These are phyloP conservation scores for Suillus variegatus DNA, from an alignment of 768 basidiomycete genomes.

Conservation along the genomic window DNA sequence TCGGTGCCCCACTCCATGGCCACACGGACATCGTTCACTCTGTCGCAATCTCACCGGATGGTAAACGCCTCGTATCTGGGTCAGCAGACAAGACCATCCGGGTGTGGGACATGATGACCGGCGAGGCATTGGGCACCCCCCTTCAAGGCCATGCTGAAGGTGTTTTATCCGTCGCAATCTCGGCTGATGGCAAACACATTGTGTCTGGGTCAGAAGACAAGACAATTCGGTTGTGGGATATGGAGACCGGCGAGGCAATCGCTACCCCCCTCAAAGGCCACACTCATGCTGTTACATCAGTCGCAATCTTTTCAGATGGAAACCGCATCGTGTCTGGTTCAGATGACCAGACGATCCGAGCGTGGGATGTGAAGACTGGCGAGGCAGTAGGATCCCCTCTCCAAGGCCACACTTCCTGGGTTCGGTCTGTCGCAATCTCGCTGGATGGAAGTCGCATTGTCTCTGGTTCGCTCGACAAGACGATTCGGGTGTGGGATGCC, in stretches of 20 bases:
- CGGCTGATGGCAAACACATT: not conserved
- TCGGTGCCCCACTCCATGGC: not conserved
- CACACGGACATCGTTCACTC: not conserved
- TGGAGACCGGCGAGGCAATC: not conserved
- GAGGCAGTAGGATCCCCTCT: not conserved
- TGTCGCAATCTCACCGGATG: conserved; percentile 4
- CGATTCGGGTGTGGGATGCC: not conserved
- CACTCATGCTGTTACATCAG: not conserved
- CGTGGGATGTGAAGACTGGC: not conserved
- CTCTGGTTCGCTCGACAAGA: not conserved
- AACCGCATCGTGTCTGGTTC: not conserved
- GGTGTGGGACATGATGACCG: conserved; percentile 6
- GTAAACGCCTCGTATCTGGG: conserved; percentile 3
- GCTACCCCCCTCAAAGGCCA: not conserved
- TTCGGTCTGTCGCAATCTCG: not conserved
- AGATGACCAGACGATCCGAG: not conserved
- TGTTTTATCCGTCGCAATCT: conserved; percentile 12
- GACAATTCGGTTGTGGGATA: conserved; percentile 4
- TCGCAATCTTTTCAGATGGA: not conserved
- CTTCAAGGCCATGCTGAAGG: conserved; percentile 2
- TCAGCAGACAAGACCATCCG: not conserved
- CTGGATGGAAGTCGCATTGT: not conserved
- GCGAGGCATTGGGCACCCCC: not conserved
- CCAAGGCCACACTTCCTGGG: not conserved
- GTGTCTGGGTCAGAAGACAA: not conserved